Conservation (phyloP, 352 stramenopile genomes). For the Globisporangium nodosum region DNA sequence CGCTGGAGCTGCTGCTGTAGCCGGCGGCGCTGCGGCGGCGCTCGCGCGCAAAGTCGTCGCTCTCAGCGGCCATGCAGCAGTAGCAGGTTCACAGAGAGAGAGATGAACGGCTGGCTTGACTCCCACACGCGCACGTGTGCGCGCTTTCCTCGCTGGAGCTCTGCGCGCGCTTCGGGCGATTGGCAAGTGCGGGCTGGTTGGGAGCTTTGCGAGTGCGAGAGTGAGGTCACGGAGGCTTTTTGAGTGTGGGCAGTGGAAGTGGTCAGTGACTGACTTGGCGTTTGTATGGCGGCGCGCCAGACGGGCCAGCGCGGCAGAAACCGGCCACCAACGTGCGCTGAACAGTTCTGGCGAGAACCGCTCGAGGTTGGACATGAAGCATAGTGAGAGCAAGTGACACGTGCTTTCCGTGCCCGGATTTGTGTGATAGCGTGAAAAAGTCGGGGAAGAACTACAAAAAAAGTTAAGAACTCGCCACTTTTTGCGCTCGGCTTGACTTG, state of each 20-base stretch:
- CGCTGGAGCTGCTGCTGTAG: conserved; percentile 7
- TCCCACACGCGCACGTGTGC: neutral
- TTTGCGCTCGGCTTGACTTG: too few relatives aligned
- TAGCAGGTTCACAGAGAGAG: too few relatives aligned
- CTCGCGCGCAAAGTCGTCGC: conserved; percentile 5
- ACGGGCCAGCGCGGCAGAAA: neutral
- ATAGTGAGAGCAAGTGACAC: neutral
- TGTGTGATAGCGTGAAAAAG: neutral
- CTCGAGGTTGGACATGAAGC: neutral
- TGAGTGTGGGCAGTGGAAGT: neutral
- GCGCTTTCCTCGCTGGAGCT: neutral
- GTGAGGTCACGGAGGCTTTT: too few relatives aligned
- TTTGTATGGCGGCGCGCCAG: neutral
- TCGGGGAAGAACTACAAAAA: neutral
- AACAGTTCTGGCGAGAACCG: neutral
- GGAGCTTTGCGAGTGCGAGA: neutral
- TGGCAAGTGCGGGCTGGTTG: neutral
- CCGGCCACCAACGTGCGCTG: neutral
- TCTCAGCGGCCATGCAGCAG: conserved; percentile 6
- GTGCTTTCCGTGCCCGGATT: neutral
- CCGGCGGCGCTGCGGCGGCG: conserved; percentile 1
- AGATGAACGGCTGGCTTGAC: too few relatives aligned
- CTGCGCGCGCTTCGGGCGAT: neutral
- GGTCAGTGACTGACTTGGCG: neutral
- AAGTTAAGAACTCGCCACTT: too few relatives aligned